phyloP scores from a whole-genome alignment of 352 stramenopile species.

The Pythium rhizo-oryzae region DNA sequence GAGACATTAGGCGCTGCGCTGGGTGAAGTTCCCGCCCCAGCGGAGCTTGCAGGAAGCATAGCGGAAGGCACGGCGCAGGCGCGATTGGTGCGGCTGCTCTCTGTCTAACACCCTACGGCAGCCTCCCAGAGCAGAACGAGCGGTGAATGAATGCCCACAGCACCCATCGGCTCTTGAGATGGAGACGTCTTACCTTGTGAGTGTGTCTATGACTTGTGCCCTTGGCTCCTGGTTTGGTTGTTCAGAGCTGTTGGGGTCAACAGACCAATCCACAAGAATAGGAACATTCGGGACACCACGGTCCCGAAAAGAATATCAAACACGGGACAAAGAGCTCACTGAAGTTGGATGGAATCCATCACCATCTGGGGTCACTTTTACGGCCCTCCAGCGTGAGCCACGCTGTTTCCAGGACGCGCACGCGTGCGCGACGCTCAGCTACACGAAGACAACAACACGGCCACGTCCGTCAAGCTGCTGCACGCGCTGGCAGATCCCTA shows the following conservation, averaged over 20 bases:
- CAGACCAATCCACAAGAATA: background rate
- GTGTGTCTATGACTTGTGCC: background rate
- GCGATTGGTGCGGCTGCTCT: background rate
- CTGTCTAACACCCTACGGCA: background rate
- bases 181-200: background rate
- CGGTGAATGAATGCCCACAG: background rate
- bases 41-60: background rate
- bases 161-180: background rate
- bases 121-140: background rate
- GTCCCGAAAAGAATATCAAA: background rate
- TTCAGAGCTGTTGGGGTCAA: background rate
- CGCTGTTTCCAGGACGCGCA: too few species aligned
- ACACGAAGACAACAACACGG: too few species aligned
- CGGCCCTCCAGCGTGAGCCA: too few species aligned
- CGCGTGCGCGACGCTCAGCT: too few species aligned
- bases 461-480: too few species aligned
- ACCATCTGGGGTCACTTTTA: too few species aligned
- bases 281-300: background rate
- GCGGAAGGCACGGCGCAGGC: too few species aligned
- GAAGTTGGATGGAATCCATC: too few species aligned
- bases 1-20: background rate
- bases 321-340: background rate
- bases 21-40: background rate
- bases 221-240: background rate
- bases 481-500: too few species aligned